Conservation (phyloP, 495 filamentous ascomycete genomes). For the Bathelium albidoporum region DNA sequence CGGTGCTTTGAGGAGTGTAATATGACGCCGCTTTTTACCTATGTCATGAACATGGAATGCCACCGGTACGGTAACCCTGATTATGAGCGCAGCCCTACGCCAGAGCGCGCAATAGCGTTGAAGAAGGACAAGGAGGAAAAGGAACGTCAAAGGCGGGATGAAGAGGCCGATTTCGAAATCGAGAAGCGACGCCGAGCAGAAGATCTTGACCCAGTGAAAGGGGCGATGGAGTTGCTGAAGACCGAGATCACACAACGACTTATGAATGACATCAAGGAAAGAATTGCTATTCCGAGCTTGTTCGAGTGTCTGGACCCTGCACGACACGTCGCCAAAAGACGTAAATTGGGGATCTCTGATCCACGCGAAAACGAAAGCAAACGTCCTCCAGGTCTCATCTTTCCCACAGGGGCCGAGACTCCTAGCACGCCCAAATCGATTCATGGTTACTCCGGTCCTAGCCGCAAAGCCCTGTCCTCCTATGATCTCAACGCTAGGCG, state of each 20-base stretch:
- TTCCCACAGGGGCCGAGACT: slow-evolving; percentile 44
- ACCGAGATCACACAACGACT: slow-evolving; percentile 77
- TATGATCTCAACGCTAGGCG: slow-evolving; percentile 45
- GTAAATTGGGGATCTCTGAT: slow-evolving; percentile 65
- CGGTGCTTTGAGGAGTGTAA: slow-evolving; percentile 65
- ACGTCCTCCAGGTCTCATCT: slow-evolving; percentile 35
- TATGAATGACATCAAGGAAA: slow-evolving; percentile 72
- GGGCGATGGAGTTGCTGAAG: slow-evolving; percentile 64
- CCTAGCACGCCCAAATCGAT: slow-evolving; percentile 61
- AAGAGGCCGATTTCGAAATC: slow-evolving; percentile 68
- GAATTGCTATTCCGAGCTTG: slow-evolving; percentile 70
- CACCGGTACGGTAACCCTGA: slow-evolving; percentile 58
- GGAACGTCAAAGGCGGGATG: slow-evolving; percentile 53
- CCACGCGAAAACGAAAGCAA: slow-evolving; percentile 45
- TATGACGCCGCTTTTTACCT: slow-evolving; percentile 74
- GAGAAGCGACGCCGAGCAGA: slow-evolving; percentile 75
- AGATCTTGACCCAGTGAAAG: slow-evolving; percentile 76
- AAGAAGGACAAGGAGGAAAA: slow-evolving; percentile 44
- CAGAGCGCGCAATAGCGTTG: slow-evolving; percentile 42
- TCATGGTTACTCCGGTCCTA: slow-evolving; percentile 48
- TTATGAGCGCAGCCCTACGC: slow-evolving; percentile 53
- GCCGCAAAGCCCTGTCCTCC: slow-evolving; percentile 25
- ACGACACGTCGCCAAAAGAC: slow-evolving; percentile 62
- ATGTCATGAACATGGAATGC: slow-evolving; percentile 84
- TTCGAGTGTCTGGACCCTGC: slow-evolving; percentile 76